Base-by-base conservation (phyloP, 2,329 filamentous ascomycete species). In the Cyanodermella asteris region DNA sequence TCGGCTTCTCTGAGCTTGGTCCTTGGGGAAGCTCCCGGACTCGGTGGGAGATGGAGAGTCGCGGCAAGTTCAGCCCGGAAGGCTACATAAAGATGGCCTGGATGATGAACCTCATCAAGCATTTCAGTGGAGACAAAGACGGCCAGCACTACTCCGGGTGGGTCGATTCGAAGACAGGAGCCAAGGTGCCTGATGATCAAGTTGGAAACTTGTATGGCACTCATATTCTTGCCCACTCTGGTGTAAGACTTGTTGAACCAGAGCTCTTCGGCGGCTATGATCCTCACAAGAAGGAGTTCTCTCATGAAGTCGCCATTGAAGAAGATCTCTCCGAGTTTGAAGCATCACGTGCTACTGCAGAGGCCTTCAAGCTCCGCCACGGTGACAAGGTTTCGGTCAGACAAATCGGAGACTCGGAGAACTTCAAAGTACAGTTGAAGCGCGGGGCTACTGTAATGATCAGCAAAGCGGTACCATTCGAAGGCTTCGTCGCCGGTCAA, bases 71-170 rank as follows among this genome's bases (percentile, higher is more conserved):
- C 57, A 93, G 84, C 6, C 66, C 94, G 8, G 87, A 94, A 50
- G 87, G 87, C 16, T 94, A 82, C 42, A 72, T 94, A 31, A 87
- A 94, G 53, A 94, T 97, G 84, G 81, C 87, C 16, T 94, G 87
- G 87, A 78, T 94, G 50, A 94, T 93, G 82, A 87, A 87, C 44
- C 68, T 94, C 31, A 93, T 94, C 58, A 93, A 84, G 63, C 90
- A 94, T 50, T 77, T 91, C 59, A 93, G 93, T 39, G 84, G 84
- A n/a, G 70, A 72, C 16, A 68, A 94, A 47, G 93, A 94, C 59
- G 84, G 84, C 47, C 74, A 90, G 56, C 74, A 74, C 36, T 94
- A 94, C 55, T 78, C 84, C 37, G 87, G 87, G 38, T 97, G 59
- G 46, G 23, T 46, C 5, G 46, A 51, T 12, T 15, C 16, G 3